Conservation (phyloP, 2,329 filamentous ascomycete species). For the Pseudogymnoascus sp. region DNA sequence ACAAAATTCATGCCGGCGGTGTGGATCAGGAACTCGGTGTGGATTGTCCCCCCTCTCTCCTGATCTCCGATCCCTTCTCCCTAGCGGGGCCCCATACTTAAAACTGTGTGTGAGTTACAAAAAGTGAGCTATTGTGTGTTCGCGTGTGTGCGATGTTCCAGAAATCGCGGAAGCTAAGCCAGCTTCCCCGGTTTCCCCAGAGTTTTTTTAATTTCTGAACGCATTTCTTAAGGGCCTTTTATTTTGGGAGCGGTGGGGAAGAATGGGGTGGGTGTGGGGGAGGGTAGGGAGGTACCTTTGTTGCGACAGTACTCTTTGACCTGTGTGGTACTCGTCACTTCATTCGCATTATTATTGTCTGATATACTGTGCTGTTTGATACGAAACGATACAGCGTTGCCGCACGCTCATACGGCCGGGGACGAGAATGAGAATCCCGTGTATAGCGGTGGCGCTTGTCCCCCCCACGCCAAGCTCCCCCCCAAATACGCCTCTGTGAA, state of each 20-base stretch:
- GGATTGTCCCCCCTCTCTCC: too few relatives aligned
- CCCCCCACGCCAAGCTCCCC: not conserved
- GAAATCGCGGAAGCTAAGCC: not conserved
- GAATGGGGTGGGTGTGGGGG: not conserved
- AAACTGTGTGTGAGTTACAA: not conserved
- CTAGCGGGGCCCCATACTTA: too few relatives aligned
- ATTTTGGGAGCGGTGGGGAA: not conserved
- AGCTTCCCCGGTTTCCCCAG: not conserved
- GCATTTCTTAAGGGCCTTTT: not conserved
- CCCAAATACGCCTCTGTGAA: not conserved
- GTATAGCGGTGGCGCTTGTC: too few relatives aligned
- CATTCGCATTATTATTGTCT: too few relatives aligned
- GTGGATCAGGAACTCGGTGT: too few relatives aligned
- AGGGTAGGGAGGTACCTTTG: not conserved
- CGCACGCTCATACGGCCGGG: not conserved
- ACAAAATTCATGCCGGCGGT: too few relatives aligned
- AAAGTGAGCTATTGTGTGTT: not conserved
- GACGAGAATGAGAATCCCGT: not conserved
- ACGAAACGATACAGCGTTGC: not conserved
- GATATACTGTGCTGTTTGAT: too few relatives aligned
- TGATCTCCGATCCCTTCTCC: too few relatives aligned
- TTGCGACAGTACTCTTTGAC: not conserved
- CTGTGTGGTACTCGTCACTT: not conserved
- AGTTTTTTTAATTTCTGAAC: not conserved
- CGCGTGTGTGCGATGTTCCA: not conserved